phyloP scores from a whole-genome alignment of 257 asterid genomes.

The Rauvolfia tetraphylla region DNA sequence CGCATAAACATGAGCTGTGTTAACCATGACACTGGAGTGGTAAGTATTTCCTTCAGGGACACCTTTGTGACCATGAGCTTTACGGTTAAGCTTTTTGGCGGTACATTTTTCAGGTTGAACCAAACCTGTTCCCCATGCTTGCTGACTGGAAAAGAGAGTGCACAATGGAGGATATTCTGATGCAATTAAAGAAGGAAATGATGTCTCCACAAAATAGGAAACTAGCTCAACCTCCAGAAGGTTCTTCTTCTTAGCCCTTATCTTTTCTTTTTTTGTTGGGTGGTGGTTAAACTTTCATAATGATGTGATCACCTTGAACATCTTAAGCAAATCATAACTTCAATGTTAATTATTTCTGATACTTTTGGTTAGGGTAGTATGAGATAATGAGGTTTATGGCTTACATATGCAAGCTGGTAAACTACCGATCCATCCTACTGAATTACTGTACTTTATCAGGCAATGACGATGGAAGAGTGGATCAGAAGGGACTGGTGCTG shows the following conservation, averaged over 20 bases:
- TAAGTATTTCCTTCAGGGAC: constrained; percentile 26
- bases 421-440: neutral
- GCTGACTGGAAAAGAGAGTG: constrained; percentile 71
- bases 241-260: constrained; percentile 32
- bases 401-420: neutral
- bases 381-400: neutral
- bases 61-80: neutral
- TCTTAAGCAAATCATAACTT: neutral
- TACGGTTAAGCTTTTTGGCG: constrained; percentile 6
- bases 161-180: constrained; percentile 82
- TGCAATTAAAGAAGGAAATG: constrained; percentile 77
- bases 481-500: constrained; percentile 62
- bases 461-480: constrained; percentile 66
- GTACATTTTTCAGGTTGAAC: constrained; percentile 54
- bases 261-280: neutral
- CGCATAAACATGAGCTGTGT: constrained; percentile 78
- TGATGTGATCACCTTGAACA: neutral
- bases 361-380: neutral
- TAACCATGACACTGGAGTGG: constrained; percentile 65
- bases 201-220: constrained; percentile 77
- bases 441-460: constrained; percentile 28
- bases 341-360: neutral
- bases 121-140: constrained; percentile 68
- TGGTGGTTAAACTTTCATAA: no score
- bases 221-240: constrained; percentile 71